These are phyloP conservation scores for Peltaster fructicola DNA, from an alignment of 2,329 filamentous ascomycete species.

Conservation along the genomic window DNA sequence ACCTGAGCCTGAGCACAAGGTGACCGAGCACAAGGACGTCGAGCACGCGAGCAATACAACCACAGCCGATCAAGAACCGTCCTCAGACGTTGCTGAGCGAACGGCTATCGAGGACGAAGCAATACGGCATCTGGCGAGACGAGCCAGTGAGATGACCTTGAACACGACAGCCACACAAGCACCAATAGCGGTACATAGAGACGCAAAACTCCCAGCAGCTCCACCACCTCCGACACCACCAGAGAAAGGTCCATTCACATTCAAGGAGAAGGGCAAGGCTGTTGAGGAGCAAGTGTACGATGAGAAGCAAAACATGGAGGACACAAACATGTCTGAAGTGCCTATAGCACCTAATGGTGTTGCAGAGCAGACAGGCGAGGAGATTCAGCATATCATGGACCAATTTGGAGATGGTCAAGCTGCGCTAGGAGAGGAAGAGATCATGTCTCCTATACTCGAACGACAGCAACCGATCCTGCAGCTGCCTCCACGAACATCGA, in stretches of 20 bases:
- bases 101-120: conserved; percentile 13
- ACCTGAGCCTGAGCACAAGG: background rate
- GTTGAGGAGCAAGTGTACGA: conserved; percentile 10
- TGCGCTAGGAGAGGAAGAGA: conserved; percentile 47
- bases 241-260: conserved; percentile 11
- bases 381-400: conserved; percentile 96
- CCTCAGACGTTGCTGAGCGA: conserved; percentile 2
- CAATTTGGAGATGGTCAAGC: conserved; percentile 68
- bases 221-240: conserved; percentile 16
- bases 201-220: conserved; percentile 8
- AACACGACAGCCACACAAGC: conserved; percentile 2
- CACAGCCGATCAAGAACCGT: too few relatives aligned
- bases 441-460: conserved; percentile 80
- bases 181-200: conserved; percentile 5
- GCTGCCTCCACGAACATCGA: conserved; percentile 65
- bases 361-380: conserved; percentile 35
- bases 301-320: conserved; percentile 14
- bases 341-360: conserved; percentile 32
- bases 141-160: conserved; percentile 13
- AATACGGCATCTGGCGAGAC: conserved; percentile 14
- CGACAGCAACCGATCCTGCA: conserved; percentile 68
- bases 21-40: conserved; percentile 4
- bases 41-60: conserved; percentile 5
- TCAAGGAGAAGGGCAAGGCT: conserved; percentile 3
- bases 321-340: conserved; percentile 11